phyloP scores from a whole-genome alignment of 169 alveolate species.

The Plasmodium cynomolgi region DNA sequence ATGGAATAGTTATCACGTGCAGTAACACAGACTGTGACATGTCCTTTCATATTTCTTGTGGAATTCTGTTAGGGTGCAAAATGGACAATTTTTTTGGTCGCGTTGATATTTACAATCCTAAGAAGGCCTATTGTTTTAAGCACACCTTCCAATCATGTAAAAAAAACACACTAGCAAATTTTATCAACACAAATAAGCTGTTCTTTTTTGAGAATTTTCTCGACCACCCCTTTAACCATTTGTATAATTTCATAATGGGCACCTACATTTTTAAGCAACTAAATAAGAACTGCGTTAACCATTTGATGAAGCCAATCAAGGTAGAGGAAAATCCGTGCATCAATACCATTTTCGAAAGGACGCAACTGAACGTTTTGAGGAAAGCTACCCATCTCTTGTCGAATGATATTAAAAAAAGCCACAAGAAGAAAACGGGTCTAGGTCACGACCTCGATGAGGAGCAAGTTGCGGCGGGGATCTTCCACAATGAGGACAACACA shows the following conservation, averaged over 20 bases:
- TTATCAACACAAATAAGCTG: conserved; percentile 67
- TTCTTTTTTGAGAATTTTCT: conserved; percentile 61
- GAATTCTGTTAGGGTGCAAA: conserved; percentile 62
- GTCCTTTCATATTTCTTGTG: conserved; percentile 72
- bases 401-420: conserved; percentile 24
- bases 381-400: conserved; percentile 6
- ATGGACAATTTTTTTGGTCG: conserved; percentile 75
- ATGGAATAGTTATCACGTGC: conserved; percentile 70
- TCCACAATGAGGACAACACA: not conserved
- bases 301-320: conserved; percentile 60
- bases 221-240: conserved; percentile 47
- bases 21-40: conserved; percentile 69
- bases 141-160: conserved; percentile 67
- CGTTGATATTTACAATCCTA: conserved; percentile 73
- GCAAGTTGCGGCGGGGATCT: not conserved
- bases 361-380: conserved; percentile 36
- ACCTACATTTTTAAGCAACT: conserved; percentile 47
- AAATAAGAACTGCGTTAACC: conserved; percentile 31
- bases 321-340: conserved; percentile 35
- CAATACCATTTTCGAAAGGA: conserved; percentile 46
- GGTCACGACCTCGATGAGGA: not conserved
- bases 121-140: conserved; percentile 70
- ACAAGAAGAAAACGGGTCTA: conserved; percentile 13
- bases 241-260: conserved; percentile 58
- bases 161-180: conserved; percentile 29